Conservation (phyloP, 139 green algal genomes). For the Chlorella sp. region DNA sequence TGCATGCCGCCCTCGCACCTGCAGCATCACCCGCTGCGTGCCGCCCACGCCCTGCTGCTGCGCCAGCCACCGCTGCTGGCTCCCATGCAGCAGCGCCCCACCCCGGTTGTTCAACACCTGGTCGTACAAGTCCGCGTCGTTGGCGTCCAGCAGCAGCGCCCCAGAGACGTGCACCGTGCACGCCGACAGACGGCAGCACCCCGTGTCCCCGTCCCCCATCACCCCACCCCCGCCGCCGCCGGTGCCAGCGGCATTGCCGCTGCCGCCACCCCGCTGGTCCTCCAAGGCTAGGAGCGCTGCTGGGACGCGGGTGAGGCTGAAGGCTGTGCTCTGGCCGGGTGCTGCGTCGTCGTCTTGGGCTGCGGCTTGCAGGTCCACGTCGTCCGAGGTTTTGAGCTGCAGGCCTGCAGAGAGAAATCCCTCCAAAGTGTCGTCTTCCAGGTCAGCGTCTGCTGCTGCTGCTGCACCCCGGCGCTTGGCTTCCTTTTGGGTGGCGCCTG, state of each 20-base stretch:
- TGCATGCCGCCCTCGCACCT: background rate
- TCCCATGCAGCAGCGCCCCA: background rate
- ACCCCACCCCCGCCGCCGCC: conserved; percentile 6
- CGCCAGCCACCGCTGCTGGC: background rate
- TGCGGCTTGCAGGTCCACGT: conserved; percentile 43
- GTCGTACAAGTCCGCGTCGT: conserved; percentile 55
- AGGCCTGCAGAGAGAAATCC: conserved; percentile 46
- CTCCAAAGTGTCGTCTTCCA: conserved; percentile 47
- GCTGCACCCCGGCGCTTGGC: background rate
- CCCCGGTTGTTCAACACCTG: conserved; percentile 15
- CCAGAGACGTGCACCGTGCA: conserved; percentile 72
- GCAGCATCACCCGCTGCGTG: background rate
- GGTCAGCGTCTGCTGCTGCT: too few relatives aligned
- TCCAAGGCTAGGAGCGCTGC: conserved; percentile 62
- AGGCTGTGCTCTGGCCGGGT: too few relatives aligned
- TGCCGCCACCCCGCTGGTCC: conserved; percentile 10
- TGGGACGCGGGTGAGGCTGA: conserved; percentile 33
- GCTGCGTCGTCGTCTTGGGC: too few relatives aligned
- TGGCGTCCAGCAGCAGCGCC: conserved; percentile 68
- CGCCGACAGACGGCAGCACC: conserved; percentile 48
- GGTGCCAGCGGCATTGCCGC: background rate
- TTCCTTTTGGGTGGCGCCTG: background rate
- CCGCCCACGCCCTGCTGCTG: background rate
- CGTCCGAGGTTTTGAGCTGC: conserved; percentile 23
- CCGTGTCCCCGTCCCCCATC: conserved; percentile 36